Percentiles rank a stretch among this genome's conserved stretches.
These are phyloP conservation scores for Oryza australiensis DNA, from an alignment of 176 grass and related monocot genomes.

Conservation along the genomic window DNA sequence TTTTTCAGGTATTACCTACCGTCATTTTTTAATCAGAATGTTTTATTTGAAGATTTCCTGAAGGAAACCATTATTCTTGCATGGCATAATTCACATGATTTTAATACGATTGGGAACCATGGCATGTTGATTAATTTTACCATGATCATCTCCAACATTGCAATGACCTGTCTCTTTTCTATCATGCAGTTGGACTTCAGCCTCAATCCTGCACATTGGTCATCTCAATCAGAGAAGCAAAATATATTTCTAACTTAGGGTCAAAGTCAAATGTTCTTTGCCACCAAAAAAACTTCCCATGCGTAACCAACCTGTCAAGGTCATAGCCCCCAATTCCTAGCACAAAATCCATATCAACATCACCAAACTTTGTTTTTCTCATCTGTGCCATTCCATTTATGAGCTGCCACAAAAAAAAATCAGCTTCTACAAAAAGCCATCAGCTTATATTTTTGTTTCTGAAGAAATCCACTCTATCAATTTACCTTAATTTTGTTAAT, in stretches of 20 bases:
- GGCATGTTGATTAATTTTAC: slow-evolving; percentile 20
- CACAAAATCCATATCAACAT: slow-evolving; percentile 80
- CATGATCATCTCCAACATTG: slow-evolving; percentile 46
- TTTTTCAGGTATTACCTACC: not conserved
- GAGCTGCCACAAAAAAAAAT: slow-evolving; percentile 39
- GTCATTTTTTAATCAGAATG: not conserved
- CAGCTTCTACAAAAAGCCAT: not conserved
- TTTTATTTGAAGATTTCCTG: not conserved
- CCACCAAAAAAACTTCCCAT: not conserved
- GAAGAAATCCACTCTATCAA: not conserved
- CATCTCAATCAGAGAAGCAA: slow-evolving; percentile 16
- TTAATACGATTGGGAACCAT: not conserved
- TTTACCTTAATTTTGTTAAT: slow-evolving; percentile 74
- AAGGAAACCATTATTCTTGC: not conserved
- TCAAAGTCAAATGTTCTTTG: not conserved
- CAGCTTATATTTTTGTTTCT: not conserved
- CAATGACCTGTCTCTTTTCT: slow-evolving; percentile 41
- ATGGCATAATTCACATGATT: not conserved
- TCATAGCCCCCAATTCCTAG: slow-evolving; percentile 74
- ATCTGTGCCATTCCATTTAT: slow-evolving; percentile 74
- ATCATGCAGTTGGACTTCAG: slow-evolving; percentile 49
- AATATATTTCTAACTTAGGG: not conserved
- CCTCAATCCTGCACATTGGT: slow-evolving; percentile 50
- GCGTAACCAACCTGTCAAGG: slow-evolving; percentile 50
- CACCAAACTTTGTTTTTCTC: slow-evolving; percentile 47